These are phyloP conservation scores for Gamsiella multidivaricata DNA, from an alignment of 192 early-diverging fungal genomes.

Conservation along the genomic window DNA sequence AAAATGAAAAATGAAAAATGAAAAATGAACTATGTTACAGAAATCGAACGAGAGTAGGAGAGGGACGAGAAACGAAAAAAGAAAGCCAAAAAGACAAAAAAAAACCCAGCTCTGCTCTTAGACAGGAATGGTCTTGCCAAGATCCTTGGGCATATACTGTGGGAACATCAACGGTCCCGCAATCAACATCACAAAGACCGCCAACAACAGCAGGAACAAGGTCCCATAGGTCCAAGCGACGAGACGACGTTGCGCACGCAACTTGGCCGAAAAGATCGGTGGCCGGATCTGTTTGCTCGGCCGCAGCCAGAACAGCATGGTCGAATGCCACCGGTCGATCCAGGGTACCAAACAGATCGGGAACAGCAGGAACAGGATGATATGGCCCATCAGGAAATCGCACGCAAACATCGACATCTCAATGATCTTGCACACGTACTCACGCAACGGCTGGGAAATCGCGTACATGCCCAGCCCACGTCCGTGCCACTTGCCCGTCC, in stretches of 20 bases:
- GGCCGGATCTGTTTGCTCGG: constrained; percentile 82
- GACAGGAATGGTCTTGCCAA: constrained; percentile 17
- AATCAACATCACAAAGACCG: constrained; percentile 73
- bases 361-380: constrained; percentile 80
- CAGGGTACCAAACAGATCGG: constrained; percentile 77
- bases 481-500: constrained; percentile 87
- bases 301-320: constrained; percentile 87
- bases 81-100: too few species aligned
- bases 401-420: constrained; percentile 85
- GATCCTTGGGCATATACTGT: constrained; percentile 16
- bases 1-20: too few species aligned
- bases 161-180: constrained; percentile 66
- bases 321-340: constrained; percentile 79
- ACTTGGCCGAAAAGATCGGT: constrained; percentile 78
- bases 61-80: neutral
- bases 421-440: constrained; percentile 85
- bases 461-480: constrained; percentile 71
- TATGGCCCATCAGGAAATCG: constrained; percentile 81
- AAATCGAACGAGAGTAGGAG: neutral
- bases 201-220: constrained; percentile 70
- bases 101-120: too few species aligned
- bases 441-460: constrained; percentile 80
- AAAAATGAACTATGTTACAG: constrained; percentile 4
- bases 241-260: constrained; percentile 67
- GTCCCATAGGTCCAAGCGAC: constrained; percentile 77